These are phyloP conservation scores for Pythium dissimile DNA, from an alignment of 352 stramenopile genomes.

Conservation along the genomic window DNA sequence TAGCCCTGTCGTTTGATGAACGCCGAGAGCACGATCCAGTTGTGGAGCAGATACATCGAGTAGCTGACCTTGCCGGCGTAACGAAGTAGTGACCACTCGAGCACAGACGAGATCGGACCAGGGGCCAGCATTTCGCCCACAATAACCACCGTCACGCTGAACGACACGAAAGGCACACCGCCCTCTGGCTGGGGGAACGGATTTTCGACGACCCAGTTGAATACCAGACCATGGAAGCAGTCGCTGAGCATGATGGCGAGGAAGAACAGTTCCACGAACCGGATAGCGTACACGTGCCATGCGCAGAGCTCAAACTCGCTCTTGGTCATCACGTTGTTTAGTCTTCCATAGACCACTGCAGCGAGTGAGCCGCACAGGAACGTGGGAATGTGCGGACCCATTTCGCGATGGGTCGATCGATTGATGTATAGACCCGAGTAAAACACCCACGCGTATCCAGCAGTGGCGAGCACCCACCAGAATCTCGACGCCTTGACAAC, in stretches of 20 bases:
- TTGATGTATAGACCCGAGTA: not conserved
- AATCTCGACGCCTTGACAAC: not conserved
- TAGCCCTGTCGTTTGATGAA: constrained; percentile 25
- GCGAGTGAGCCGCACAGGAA: constrained; percentile 45
- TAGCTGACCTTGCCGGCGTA: constrained; percentile 45
- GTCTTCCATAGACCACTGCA: constrained; percentile 31
- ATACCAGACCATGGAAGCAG: constrained; percentile 33
- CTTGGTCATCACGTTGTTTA: constrained; percentile 26
- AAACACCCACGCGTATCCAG: not conserved
- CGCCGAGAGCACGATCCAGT: constrained; percentile 31
- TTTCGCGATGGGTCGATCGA: not conserved
- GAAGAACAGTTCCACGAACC: constrained; percentile 18
- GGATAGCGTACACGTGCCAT: constrained; percentile 16
- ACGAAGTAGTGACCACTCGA: constrained; percentile 42
- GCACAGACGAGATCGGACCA: constrained; percentile 27
- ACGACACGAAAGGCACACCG: constrained; percentile 29
- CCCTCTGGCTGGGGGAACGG: constrained; percentile 22
- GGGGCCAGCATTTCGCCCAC: constrained; percentile 38
- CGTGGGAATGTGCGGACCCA: constrained; percentile 32
- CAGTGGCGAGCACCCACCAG: not conserved
- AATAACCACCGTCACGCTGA: constrained; percentile 27
- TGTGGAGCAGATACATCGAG: constrained; percentile 48
- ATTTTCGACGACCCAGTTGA: constrained; percentile 32
- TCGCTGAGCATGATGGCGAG: constrained; percentile 33
- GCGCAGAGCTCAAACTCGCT: constrained; percentile 26